Conservation (phyloP, 345 rosid genomes). For the Populus simonii region DNA sequence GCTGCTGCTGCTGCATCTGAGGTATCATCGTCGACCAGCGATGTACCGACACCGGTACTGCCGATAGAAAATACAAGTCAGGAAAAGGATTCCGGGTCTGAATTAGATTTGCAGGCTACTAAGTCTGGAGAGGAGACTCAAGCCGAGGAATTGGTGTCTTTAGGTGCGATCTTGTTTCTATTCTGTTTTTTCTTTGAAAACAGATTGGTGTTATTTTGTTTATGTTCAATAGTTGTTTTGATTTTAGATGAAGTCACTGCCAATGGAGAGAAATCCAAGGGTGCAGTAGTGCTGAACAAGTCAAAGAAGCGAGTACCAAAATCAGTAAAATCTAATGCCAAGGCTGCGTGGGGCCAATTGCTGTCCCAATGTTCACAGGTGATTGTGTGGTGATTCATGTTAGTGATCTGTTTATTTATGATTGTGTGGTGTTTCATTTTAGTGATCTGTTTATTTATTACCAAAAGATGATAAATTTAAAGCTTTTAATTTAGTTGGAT, state of each 20-base stretch:
- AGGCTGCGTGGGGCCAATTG: conserved; percentile 83
- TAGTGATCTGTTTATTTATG: conserved; percentile 2
- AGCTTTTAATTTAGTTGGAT: not conserved
- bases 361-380: conserved; percentile 88
- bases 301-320: conserved; percentile 39
- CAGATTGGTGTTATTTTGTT: conserved; percentile 7
- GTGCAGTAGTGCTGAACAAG: conserved; percentile 23
- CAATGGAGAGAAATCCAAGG: conserved; percentile 46
- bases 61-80: conserved; percentile 37
- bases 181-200: conserved; percentile 7
- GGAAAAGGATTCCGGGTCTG: conserved; percentile 52
- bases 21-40: conserved; percentile 57
- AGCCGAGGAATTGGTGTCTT: conserved; percentile 46
- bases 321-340: conserved; percentile 36
- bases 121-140: conserved; percentile 47
- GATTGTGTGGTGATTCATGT: conserved; percentile 9
- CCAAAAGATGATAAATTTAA: not conserved
- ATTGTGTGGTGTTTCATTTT: not conserved
- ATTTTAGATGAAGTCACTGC: conserved; percentile 44
- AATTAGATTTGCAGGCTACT: conserved; percentile 57
- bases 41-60: conserved; percentile 23
- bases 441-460: not conserved
- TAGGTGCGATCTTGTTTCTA: conserved; percentile 50
- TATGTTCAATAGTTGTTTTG: conserved; percentile 11
- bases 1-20: conserved; percentile 31